Conservation (phyloP, 768 basidiomycete species). For the Russula compacta region DNA sequence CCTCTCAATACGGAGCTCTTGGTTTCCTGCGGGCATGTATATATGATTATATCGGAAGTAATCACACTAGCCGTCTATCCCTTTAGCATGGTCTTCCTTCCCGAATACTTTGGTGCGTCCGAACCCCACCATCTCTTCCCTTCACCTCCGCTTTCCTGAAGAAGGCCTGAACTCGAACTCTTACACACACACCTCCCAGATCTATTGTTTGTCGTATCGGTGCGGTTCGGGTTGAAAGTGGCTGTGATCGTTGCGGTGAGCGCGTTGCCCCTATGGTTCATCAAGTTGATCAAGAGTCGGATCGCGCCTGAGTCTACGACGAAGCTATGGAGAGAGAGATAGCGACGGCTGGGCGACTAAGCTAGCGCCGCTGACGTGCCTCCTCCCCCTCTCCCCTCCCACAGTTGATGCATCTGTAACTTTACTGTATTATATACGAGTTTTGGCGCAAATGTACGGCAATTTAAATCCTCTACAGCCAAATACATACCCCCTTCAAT, state of each 20-base stretch:
- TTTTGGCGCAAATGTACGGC: too few relatives aligned
- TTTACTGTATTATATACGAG: slow-evolving; percentile 2
- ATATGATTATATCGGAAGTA: slow-evolving; percentile 90
- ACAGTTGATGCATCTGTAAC: slow-evolving; percentile 2
- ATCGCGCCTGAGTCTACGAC: slow-evolving; percentile 90
- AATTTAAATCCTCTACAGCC: too few relatives aligned
- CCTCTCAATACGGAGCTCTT: not conserved
- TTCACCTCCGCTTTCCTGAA: not conserved
- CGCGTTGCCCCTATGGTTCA: slow-evolving; percentile 81
- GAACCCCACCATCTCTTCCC: not conserved
- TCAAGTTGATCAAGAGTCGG: slow-evolving; percentile 79
- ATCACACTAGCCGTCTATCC: slow-evolving; percentile 84
- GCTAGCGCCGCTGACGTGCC: too few relatives aligned
- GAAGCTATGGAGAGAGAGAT: slow-evolving; percentile 58
- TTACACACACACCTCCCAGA: slow-evolving; percentile 49
- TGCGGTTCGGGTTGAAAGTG: slow-evolving; percentile 89
- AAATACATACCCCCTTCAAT: too few relatives aligned
- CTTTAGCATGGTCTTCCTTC: slow-evolving; percentile 85
- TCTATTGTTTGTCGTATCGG: slow-evolving; percentile 82
- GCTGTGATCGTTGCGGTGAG: slow-evolving; percentile 92
- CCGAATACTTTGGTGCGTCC: slow-evolving; percentile 89
- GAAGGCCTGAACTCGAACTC: not conserved
- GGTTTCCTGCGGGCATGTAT: slow-evolving; percentile 60
- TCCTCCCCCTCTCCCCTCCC: not conserved
- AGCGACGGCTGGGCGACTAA: slow-evolving; percentile 31